A percentile compares a stretch with the other conserved stretches of the same genome.
Evolutionary conservation across 2,329 filamentous ascomycete species (phyloP).

Genomic region (Ophiocordyceps sinensis): DNA sequence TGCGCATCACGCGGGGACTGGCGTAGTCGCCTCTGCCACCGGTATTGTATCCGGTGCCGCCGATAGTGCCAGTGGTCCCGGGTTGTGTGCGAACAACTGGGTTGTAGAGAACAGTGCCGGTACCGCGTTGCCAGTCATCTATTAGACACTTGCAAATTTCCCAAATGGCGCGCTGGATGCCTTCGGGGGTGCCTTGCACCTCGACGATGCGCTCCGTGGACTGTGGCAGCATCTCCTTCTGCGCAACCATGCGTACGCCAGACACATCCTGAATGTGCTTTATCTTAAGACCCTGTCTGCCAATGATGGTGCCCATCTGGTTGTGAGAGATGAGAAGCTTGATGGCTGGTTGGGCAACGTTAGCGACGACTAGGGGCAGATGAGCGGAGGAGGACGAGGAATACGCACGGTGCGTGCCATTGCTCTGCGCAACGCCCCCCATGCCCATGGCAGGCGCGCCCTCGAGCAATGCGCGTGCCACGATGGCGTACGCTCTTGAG

Average conservation of each 20-base stretch:
- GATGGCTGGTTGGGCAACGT: constrained; percentile 47
- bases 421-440: constrained; percentile 76
- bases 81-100: constrained; percentile 78
- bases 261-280: constrained; percentile 98
- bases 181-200: constrained; percentile 85
- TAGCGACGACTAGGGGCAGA: constrained; percentile 2
- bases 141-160: constrained; percentile 98
- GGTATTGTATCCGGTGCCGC: constrained; percentile 19
- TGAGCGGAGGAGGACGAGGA: neutral
- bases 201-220: constrained; percentile 97
- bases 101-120: constrained; percentile 95
- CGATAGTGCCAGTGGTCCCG: constrained; percentile 29
- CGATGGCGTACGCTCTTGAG: constrained; percentile 82
- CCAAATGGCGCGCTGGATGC: constrained; percentile 93
- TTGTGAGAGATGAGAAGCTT: constrained; percentile 98
- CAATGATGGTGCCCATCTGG: constrained; percentile 99
- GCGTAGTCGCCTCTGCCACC: constrained; percentile 35
- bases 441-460: constrained; percentile 92
- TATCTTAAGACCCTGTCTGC: constrained; percentile 91
- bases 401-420: constrained; percentile 76
- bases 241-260: constrained; percentile 95
- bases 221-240: constrained; percentile 99
- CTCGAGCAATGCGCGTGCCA: constrained; percentile 81
- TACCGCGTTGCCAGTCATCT: constrained; percentile 94
- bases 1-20: constrained; percentile 71